Percentiles rank a stretch among this genome's conserved stretches.
Conservation (phyloP, 306 rosid genomes). For the Pyrus communis region DNA sequence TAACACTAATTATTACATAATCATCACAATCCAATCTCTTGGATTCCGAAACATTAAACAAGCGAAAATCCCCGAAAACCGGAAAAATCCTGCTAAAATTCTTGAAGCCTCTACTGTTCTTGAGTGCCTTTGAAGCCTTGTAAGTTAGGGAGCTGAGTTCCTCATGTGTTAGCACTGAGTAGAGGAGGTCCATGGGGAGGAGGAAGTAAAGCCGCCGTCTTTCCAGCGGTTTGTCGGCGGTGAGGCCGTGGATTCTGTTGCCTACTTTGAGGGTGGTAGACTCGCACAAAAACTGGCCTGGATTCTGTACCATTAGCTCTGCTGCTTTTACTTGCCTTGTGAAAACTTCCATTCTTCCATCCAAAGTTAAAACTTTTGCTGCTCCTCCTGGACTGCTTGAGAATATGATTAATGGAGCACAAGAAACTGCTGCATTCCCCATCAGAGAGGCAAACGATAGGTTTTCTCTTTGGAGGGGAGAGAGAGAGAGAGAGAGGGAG, state of each 20-base stretch:
- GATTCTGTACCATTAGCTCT: constrained; percentile 58
- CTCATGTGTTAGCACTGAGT: constrained; percentile 74
- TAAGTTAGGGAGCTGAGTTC: constrained; percentile 58
- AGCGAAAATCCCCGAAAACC: constrained; percentile 45
- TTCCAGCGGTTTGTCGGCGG: constrained; percentile 57
- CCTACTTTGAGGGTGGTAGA: constrained; percentile 65
- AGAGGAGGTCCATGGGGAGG: constrained; percentile 79
- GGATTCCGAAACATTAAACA: constrained; percentile 41
- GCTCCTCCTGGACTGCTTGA: constrained; percentile 23
- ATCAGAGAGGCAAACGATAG: constrained; percentile 16
- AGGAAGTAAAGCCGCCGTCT: constrained; percentile 55
- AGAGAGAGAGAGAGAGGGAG: not conserved
- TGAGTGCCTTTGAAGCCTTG: constrained; percentile 54
- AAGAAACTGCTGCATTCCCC: constrained; percentile 71
- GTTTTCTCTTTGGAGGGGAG: not conserved
- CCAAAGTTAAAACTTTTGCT: constrained; percentile 35
- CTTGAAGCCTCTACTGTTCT: constrained; percentile 36
- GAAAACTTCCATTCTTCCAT: constrained; percentile 55
- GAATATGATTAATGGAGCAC: constrained; percentile 39
- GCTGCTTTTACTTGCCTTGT: constrained; percentile 55
- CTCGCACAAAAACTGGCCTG: constrained; percentile 66
- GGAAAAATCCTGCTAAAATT: constrained; percentile 70
- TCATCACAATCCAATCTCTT: constrained; percentile 17
- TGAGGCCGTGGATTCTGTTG: constrained; percentile 64
- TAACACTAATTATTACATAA: not conserved